phyloP scores from a whole-genome alignment of 2,329 filamentous ascomycete species.

The Pestalotiopsis sp. region DNA sequence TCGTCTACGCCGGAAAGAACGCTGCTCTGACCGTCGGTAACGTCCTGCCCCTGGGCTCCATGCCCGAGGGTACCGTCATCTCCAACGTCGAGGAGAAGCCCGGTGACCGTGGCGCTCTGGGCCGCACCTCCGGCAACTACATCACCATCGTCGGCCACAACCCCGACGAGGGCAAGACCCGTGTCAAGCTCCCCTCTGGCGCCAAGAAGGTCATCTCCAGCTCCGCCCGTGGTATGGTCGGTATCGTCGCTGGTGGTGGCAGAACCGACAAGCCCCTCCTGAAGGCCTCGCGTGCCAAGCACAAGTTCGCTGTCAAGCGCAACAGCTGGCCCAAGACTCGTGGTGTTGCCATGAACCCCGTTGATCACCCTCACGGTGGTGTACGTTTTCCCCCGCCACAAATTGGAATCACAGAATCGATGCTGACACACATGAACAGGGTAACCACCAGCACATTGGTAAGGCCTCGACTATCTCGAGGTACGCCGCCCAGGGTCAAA shows the following conservation, averaged over 20 bases:
- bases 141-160: constrained; percentile 98
- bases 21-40: constrained; percentile 96
- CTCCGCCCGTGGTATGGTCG: constrained; percentile 95
- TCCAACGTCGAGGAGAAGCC: constrained; percentile 99
- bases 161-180: constrained; percentile 98
- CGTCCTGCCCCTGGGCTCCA: constrained; percentile 89
- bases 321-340: constrained; percentile 99
- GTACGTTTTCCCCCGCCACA: constrained; percentile 46
- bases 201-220: constrained; percentile 99
- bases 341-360: constrained; percentile 99
- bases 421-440: constrained; percentile 56
- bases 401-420: constrained; percentile 12
- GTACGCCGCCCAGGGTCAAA: constrained; percentile 97
- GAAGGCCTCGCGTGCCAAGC: constrained; percentile 99
- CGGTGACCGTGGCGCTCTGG: constrained; percentile 94
- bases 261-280: constrained; percentile 99
- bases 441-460: constrained; percentile 99
- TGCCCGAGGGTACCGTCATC: constrained; percentile 98
- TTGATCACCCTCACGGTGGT: constrained; percentile 98
- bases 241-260: constrained; percentile 98
- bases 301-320: constrained; percentile 99
- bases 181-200: constrained; percentile 98
- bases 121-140: constrained; percentile 99
- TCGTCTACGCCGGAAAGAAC: constrained; percentile 99
- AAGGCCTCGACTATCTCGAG: constrained; percentile 99